These are phyloP conservation scores for Pistacia atlantica DNA, from an alignment of 345 rosid species.

Conservation along the genomic window DNA sequence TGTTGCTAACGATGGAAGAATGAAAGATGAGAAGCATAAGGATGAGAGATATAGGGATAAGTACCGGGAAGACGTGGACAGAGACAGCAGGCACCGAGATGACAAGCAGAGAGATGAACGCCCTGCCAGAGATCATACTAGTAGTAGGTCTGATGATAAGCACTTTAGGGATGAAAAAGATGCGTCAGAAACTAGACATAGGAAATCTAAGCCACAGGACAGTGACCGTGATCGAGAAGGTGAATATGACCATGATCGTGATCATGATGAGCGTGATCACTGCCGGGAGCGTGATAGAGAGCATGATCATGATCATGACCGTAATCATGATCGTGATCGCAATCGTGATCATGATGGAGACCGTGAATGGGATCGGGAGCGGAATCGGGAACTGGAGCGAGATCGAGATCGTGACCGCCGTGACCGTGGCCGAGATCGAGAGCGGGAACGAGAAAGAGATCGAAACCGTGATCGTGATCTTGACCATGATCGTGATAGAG, in stretches of 20 bases:
- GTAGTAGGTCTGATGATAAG: constrained; percentile 61
- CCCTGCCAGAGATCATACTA: constrained; percentile 49
- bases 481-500: constrained; percentile 44
- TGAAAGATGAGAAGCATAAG: constrained; percentile 65
- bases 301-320: constrained; percentile 38
- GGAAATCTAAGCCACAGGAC: constrained; percentile 60
- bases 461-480: constrained; percentile 20
- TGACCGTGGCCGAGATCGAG: constrained; percentile 27
- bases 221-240: constrained; percentile 46
- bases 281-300: constrained; percentile 34
- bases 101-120: constrained; percentile 76
- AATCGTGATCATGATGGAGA: constrained; percentile 46
- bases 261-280: constrained; percentile 30
- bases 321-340: constrained; percentile 38
- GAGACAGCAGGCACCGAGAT: constrained; percentile 57
- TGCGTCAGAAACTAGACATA: constrained; percentile 39
- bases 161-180: constrained; percentile 57
- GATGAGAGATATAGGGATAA: constrained; percentile 60
- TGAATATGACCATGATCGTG: constrained; percentile 41
- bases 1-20: constrained; percentile 53
- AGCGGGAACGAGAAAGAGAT: constrained; percentile 30
- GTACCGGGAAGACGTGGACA: constrained; percentile 52
- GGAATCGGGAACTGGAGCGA: constrained; percentile 35
- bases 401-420: constrained; percentile 35
- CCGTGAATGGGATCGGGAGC: constrained; percentile 41